Base-by-base conservation (phyloP, 2,329 filamentous ascomycete species). In the Fusarium xyrophilum region DNA sequence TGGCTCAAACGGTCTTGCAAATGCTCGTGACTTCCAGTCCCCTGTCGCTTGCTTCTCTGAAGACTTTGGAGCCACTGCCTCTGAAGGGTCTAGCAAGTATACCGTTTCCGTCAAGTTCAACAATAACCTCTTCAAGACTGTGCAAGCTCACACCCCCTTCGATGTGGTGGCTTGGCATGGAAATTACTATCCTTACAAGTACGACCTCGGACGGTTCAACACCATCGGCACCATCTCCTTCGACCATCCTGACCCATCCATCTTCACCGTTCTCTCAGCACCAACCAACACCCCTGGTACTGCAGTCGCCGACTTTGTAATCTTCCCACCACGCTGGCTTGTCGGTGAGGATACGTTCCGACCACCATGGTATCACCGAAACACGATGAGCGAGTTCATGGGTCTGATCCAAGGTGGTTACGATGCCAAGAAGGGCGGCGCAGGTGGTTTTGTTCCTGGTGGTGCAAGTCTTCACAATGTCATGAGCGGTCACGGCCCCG, bases 151-250 rank as follows among this genome's bases (percentile, higher is more conserved):
- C 76, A 90, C 88, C 0, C 91, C 91, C 0, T 94, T 93, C 73
- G 91, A 94, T 71, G 87, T 94, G 0, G 91, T 93, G 6, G 90
- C 89, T 6, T 94, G 91, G 91, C 91, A 94, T 75, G 91, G 91
- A 44, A 91, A 88, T 67, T 93, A 93, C 79, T 90, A 91, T 64
- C 91, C 91, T 0, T 93, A 88, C 84, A 94, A 94, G 79, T 94
- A 94, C 80, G 91, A 93, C 73, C 84, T 94, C 2, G 90, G 89
- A 28, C 87, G 90, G 33, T 94, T 93, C 83, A 91, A 90, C 79
- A 88, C 87, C 43, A 88, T 94, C 44, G 91, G 91, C 23, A 88
- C 84, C 56, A 88, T 92, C 68, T 90, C 88, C 11, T 92, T 87
- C 74, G 91, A 94, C 76, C 91, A 94, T 74, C 91, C 91, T 2